Base-by-base conservation (phyloP, 306 rosid genomes). In the Cucurbita moschata region DNA sequence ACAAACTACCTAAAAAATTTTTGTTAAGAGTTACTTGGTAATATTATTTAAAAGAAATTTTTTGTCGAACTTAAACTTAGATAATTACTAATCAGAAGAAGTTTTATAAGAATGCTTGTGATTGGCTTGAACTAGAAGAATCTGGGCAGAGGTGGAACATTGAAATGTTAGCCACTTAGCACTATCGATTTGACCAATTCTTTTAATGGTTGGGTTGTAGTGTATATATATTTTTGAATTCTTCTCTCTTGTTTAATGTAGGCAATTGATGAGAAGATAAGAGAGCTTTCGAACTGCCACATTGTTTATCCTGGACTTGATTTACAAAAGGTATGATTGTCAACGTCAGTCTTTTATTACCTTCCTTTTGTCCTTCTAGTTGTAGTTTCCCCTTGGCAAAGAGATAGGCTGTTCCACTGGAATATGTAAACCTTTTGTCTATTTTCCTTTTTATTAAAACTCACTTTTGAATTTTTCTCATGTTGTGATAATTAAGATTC, bases 261-360 rank as follows among this genome's bases (percentile, higher is more conserved):
- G 99, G 99, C 99, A 15, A 94, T 94, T 75, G 99, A 94, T 76
- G 99, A 94, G 80, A 89, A 89, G 83, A 94, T 94, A 77, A 85
- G 91, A 79, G 99, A 89, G 86, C 88, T 94, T 84, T 94, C 99
- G 13, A 94, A 91, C 84, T 94, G 99, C 81, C 99, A 94, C 83
- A 82, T 85, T 71, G 97, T 94, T 72, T 86, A 94, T 84, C 0
- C 87, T 46, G 97, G 97, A 67, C 81, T 87, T 72, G 92, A 89
- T 78, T 88, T 89, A 82, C 88, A 89, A 76, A 94, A 91, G 99
- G 97, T 89, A 82, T 30, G 71, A 26, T 56, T 53, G 19, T 72
- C 15, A 10, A 35, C 38, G 23, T 23, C 8, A 52, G 3, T 53
- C 9, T 11, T 47, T 5, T 58, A 10, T 47, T 47, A 10, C n/a